Conservation (phyloP, 2,329 filamentous ascomycete genomes). For the Penicillium sp. region DNA sequence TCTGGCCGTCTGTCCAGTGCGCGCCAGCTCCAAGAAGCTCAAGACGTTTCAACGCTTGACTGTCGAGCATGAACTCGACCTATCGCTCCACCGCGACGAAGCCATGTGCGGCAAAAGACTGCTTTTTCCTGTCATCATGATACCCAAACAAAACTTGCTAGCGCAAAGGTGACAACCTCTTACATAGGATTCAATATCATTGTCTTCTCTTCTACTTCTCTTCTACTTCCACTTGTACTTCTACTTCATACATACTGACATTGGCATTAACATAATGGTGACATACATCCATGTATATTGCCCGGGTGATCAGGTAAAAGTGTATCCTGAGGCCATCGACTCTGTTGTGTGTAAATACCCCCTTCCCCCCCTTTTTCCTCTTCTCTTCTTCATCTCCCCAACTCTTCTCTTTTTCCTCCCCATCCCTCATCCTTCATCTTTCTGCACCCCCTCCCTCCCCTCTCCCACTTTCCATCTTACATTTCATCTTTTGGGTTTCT, state of each 20-base stretch:
- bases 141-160: conserved; percentile 8
- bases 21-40: conserved; percentile 5
- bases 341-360: background rate
- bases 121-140: conserved; percentile 7
- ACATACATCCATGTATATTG: background rate
- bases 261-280: conserved; percentile 2
- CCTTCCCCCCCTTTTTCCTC: background rate
- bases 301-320: background rate
- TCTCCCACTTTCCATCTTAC: background rate
- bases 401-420: background rate
- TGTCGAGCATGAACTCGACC: conserved; percentile 7
- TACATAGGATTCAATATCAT: conserved; percentile 8
- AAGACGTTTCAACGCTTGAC: conserved; percentile 1
- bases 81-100: background rate
- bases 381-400: conserved; percentile 9
- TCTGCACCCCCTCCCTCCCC: background rate
- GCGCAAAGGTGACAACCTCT: conserved; percentile 8
- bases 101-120: conserved; percentile 5
- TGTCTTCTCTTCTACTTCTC: background rate
- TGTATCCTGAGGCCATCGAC: background rate
- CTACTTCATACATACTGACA: background rate
- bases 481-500: background rate
- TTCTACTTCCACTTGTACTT: background rate
- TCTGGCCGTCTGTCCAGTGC: conserved; percentile 10
- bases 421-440: background rate